These are phyloP conservation scores for Fabrea salina DNA, from an alignment of 169 alveolate genomes.

Conservation along the genomic window DNA sequence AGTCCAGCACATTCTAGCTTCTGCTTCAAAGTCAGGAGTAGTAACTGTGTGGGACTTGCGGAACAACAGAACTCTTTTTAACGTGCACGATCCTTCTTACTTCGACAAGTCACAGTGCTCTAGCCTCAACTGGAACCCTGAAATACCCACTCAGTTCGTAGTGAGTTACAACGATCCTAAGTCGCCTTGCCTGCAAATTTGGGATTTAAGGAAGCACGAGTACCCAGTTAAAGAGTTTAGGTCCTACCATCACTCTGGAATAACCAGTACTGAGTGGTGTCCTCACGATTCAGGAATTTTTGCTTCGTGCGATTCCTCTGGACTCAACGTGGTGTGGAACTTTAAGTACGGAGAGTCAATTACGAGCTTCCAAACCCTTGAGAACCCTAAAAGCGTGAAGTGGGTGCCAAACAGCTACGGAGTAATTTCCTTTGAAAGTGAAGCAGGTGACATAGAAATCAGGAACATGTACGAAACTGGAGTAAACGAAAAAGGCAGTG, in stretches of 20 bases:
- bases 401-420: slow-evolving; percentile 26
- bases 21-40: slow-evolving; percentile 75
- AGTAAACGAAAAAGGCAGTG: not conserved
- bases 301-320: slow-evolving; percentile 51
- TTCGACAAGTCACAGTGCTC: slow-evolving; percentile 29
- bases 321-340: slow-evolving; percentile 47
- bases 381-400: not conserved
- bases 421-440: not conserved
- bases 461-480: not conserved
- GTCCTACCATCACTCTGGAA: slow-evolving; percentile 40
- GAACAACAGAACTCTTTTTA: slow-evolving; percentile 51
- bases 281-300: slow-evolving; percentile 57
- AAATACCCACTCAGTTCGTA: slow-evolving; percentile 63
- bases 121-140: slow-evolving; percentile 69
- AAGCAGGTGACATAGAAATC: slow-evolving; percentile 2
- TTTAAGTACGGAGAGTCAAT: slow-evolving; percentile 42
- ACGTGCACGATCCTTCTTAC: slow-evolving; percentile 44
- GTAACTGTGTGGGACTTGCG: slow-evolving; percentile 83
- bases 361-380: not conserved
- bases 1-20: slow-evolving; percentile 81
- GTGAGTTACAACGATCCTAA: slow-evolving; percentile 61
- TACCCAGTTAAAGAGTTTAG: slow-evolving; percentile 40
- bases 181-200: slow-evolving; percentile 53
- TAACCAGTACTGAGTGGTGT: slow-evolving; percentile 62
- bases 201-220: slow-evolving; percentile 73